These are phyloP conservation scores for Penicillium expansum DNA, from an alignment of 2,329 filamentous ascomycete species.

Conservation along the genomic window DNA sequence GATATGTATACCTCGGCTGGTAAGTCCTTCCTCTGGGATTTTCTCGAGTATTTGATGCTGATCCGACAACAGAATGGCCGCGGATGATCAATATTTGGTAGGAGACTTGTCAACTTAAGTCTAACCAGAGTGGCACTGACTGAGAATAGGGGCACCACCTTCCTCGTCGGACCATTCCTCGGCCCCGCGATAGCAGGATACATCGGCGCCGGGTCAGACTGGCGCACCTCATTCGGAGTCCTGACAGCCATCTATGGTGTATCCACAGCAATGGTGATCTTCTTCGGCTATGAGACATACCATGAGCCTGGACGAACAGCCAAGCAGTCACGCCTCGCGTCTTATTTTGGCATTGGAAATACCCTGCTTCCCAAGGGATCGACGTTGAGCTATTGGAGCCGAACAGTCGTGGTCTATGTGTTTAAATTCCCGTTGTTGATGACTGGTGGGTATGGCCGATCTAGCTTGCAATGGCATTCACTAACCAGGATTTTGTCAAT, in stretches of 20 bases:
- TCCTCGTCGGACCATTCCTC: conserved; percentile 39
- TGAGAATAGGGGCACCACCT: conserved; percentile 33
- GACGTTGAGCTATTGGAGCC: conserved; percentile 27
- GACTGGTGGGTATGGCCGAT: conserved; percentile 16
- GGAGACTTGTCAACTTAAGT: neutral
- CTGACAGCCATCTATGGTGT: conserved; percentile 37
- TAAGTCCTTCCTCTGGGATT: conserved; percentile 5
- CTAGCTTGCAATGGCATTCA: neutral
- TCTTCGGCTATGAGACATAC: conserved; percentile 38
- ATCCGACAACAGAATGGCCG: conserved; percentile 31
- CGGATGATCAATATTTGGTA: conserved; percentile 42
- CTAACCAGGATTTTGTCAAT: conserved; percentile 1
- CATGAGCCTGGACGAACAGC: conserved; percentile 18
- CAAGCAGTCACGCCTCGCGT: conserved; percentile 17
- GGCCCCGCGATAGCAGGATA: conserved; percentile 41
- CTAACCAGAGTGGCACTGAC: neutral
- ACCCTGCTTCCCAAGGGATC: conserved; percentile 27
- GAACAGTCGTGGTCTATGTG: conserved; percentile 25
- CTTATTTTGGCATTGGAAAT: conserved; percentile 35
- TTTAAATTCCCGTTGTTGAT: conserved; percentile 34
- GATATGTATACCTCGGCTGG: conserved; percentile 37
- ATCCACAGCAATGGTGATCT: conserved; percentile 34
- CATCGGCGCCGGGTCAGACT: conserved; percentile 32
- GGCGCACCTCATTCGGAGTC: conserved; percentile 36
- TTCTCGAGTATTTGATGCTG: neutral